Base-by-base conservation (phyloP, 495 filamentous ascomycete species). In the Talaromyces borbonicus region DNA sequence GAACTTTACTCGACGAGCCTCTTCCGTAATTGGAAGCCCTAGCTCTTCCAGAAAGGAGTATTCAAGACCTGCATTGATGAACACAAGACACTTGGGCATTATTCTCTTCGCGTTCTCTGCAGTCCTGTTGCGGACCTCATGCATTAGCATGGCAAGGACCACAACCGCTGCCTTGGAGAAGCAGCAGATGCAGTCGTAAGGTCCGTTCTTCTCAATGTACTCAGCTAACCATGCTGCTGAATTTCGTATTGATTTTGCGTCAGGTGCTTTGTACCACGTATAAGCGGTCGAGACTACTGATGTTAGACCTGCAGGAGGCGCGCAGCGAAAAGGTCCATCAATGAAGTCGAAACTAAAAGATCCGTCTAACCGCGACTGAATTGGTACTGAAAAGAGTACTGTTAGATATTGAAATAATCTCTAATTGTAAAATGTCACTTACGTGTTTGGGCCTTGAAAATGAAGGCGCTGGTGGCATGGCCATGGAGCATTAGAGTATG, bases 361-460 rank as follows among this genome's bases (percentile, higher is more conserved):
- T 18, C 57, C 50, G 24, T 59, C 45, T 15, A 56, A 24, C 11
- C 72, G 58, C 22, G 52, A 53, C 22, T 56, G 69, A 50, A 72
- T 58, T 3, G 68, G 58, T 12, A 66, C 69, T 72, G 46, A 35
- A 32, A 5, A n/a, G 16, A 32, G 30, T 32, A 32, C 30, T 32
- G 30, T 32, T 32, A 32, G 30, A 32, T 14, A 5, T 32, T 14
- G 12, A 32, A 32, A 12, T 32, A 1, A 32, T 5, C 5, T 11
- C 12, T 4, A 4, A 32, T 12, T 32, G 30, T n/a, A 14, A 32
- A 32, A 32, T 11, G 7, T 32, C 12, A 32, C 65, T 52, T 50
- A 77, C 80, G 62, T 8, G 76, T 74, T 48, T 82, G 77, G 3
- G 77, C 71, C 47, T 71, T 67, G 56, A 83, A 78, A 48, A 79